Conservation (phyloP, 768 basidiomycete genomes). For the Russula vinacea region DNA sequence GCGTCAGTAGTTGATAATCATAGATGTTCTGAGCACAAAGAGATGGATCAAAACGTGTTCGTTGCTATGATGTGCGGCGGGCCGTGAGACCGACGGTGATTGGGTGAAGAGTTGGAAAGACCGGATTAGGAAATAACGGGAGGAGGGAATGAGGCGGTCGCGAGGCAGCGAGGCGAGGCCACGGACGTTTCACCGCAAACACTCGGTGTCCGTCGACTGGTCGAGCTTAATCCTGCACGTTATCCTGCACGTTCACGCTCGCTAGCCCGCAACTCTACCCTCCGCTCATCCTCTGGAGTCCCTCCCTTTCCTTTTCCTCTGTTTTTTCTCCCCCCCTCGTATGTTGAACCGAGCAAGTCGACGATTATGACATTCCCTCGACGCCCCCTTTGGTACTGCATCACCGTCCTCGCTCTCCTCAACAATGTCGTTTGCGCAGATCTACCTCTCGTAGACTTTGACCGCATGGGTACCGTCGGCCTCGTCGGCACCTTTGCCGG, state of each 20-base stretch:
- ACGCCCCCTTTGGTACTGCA: slow-evolving; percentile 28
- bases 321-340: not conserved
- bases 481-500: slow-evolving; percentile 88
- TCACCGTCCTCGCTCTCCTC: slow-evolving; percentile 34
- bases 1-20: not conserved
- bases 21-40: too few species aligned
- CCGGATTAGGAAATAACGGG: slow-evolving; percentile 2
- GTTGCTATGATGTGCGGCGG: too few species aligned
- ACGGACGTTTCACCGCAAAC: not conserved
- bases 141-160: slow-evolving; percentile 19
- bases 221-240: not conserved
- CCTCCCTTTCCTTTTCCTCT: not conserved
- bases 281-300: not conserved
- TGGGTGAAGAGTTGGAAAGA: too few species aligned
- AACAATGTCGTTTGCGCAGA: slow-evolving; percentile 37
- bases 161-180: slow-evolving; percentile 8
- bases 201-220: not conserved
- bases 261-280: not conserved
- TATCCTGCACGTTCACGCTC: not conserved
- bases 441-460: slow-evolving; percentile 54
- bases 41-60: too few species aligned
- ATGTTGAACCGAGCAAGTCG: slow-evolving; percentile 16
- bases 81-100: too few species aligned
- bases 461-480: slow-evolving; percentile 88
- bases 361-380: slow-evolving; percentile 20